phyloP scores from a whole-genome alignment of 495 filamentous ascomycete species.

The Xylaria telfairii region DNA sequence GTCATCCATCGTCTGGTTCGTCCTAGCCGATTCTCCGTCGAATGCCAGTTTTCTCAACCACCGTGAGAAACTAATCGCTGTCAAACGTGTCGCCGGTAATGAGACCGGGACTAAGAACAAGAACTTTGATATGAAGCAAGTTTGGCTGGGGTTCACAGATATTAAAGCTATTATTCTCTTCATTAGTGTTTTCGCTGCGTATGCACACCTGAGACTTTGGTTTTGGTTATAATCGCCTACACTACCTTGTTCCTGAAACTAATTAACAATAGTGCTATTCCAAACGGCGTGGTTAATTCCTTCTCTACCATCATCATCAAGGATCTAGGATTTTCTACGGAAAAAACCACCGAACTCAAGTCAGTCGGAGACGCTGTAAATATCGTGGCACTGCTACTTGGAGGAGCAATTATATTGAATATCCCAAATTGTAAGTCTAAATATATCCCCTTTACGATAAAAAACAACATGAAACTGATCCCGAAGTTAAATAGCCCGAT shows the following conservation, averaged over 20 bases:
- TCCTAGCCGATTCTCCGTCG: constrained; percentile 60
- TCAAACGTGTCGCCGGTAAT: constrained; percentile 56
- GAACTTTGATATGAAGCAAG: constrained; percentile 40
- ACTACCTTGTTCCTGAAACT: neutral
- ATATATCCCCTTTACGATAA: neutral
- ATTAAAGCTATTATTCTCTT: constrained; percentile 20
- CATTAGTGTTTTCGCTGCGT: constrained; percentile 22
- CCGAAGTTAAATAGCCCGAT: constrained; percentile 13
- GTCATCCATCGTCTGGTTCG: constrained; percentile 57
- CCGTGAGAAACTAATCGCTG: constrained; percentile 53
- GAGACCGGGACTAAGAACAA: constrained; percentile 64
- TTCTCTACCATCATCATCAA: constrained; percentile 37
- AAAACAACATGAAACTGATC: neutral
- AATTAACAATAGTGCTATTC: neutral
- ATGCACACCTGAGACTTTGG: neutral
- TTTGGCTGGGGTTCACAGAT: constrained; percentile 21
- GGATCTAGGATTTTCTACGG: constrained; percentile 32
- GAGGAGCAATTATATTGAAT: constrained; percentile 27
- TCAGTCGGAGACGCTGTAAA: constrained; percentile 34
- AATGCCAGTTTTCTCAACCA: constrained; percentile 54
- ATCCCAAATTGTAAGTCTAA: constrained; percentile 24
- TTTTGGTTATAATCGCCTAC: neutral
- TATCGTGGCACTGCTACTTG: constrained; percentile 30
- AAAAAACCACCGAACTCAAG: constrained; percentile 33
- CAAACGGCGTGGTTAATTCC: constrained; percentile 33